phyloP scores from a whole-genome alignment of 2,329 filamentous ascomycete genomes.

The Colletotrichum orbiculare region DNA sequence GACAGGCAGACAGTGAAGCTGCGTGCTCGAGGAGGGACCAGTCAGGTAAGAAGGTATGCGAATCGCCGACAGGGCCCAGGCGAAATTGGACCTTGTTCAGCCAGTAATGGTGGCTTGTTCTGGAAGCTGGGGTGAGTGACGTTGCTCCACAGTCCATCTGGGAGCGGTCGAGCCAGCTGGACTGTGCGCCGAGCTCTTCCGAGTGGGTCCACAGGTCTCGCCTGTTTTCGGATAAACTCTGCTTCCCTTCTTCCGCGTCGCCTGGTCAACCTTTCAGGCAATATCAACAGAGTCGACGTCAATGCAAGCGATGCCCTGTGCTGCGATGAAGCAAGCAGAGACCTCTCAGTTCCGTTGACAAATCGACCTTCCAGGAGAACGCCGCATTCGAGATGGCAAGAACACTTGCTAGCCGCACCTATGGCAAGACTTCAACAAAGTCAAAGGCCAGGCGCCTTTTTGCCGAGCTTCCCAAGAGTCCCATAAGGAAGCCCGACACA shows the following conservation, averaged over 20 bases:
- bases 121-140: slow-evolving; percentile 32
- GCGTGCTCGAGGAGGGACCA: slow-evolving; percentile 21
- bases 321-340: not conserved
- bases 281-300: slow-evolving; percentile 27
- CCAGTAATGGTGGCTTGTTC: slow-evolving; percentile 32
- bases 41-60: slow-evolving; percentile 15
- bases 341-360: too few relatives aligned
- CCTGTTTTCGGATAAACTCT: slow-evolving; percentile 17
- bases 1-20: slow-evolving; percentile 36
- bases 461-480: slow-evolving; percentile 63
- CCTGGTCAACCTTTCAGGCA: slow-evolving; percentile 20
- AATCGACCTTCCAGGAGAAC: not conserved
- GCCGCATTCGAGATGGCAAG: slow-evolving; percentile 55
- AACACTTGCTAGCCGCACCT: slow-evolving; percentile 56
- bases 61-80: slow-evolving; percentile 25
- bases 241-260: slow-evolving; percentile 16
- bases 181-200: not conserved
- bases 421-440: slow-evolving; percentile 62
- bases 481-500: slow-evolving; percentile 48
- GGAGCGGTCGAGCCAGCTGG: slow-evolving; percentile 27
- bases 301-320: not conserved
- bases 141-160: slow-evolving; percentile 19
- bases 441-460: slow-evolving; percentile 61
- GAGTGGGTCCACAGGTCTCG: slow-evolving; percentile 8
- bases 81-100: slow-evolving; percentile 35